Conservation (phyloP, 345 rosid species). For the Chamaenerion angustifolium region DNA sequence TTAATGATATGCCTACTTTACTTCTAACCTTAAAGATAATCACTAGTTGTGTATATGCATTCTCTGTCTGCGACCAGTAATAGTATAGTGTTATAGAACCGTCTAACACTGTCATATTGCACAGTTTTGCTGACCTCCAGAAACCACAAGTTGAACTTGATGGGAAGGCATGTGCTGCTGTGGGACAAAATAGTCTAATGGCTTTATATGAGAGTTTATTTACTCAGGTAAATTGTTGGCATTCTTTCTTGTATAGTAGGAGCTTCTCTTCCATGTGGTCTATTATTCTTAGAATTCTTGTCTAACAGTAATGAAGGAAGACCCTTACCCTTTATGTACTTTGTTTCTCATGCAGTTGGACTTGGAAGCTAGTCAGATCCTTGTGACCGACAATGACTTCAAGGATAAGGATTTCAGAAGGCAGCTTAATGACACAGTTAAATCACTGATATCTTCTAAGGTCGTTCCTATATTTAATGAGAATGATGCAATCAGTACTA, state of each 20-base stretch:
- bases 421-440: constrained; percentile 71
- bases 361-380: constrained; percentile 87
- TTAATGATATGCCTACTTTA: too few species aligned
- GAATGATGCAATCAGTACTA: constrained; percentile 94
- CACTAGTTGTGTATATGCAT: too few species aligned
- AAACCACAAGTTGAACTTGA: constrained; percentile 81
- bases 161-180: constrained; percentile 99
- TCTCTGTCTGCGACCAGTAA: too few species aligned
- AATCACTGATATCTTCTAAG: constrained; percentile 45
- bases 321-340: not conserved
- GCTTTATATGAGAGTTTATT: constrained; percentile 87
- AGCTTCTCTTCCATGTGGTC: too few species aligned
- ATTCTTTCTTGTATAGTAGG: not conserved
- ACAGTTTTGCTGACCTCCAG: constrained; percentile 96
- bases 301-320: too few species aligned
- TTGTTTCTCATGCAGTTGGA: constrained; percentile 50
- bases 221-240: constrained; percentile 34
- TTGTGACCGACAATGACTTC: constrained; percentile 87
- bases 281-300: too few species aligned
- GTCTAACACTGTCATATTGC: constrained; percentile 2
- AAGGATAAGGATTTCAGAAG: constrained; percentile 66
- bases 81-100: too few species aligned
- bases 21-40: too few species aligned
- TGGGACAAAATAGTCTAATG: constrained; percentile 96
- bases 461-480: constrained; percentile 93